Evolutionary conservation across 2,329 filamentous ascomycete species (phyloP).

Genomic region (Botrytis deweyae): DNA sequence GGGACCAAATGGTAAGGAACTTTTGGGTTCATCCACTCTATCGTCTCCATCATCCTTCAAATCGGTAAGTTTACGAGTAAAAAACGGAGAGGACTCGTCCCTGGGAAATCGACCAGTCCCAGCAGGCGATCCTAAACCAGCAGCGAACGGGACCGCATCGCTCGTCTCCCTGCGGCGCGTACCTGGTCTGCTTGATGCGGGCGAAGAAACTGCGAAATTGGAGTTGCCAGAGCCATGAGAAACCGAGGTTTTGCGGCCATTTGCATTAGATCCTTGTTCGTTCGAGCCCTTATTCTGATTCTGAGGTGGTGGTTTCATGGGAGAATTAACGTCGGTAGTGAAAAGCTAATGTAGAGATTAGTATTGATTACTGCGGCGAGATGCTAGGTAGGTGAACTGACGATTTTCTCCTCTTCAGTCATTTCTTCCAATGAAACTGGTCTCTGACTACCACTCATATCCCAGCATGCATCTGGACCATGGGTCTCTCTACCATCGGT

Average conservation of each 20-base stretch:
- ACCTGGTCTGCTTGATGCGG: constrained; percentile 69
- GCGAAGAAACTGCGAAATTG: constrained; percentile 70
- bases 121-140: constrained; percentile 59
- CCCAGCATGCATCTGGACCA: constrained; percentile 93
- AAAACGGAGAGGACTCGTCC: constrained; percentile 61
- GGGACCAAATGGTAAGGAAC: constrained; percentile 45
- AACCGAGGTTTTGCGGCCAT: constrained; percentile 78
- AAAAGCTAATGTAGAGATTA: constrained; percentile 62
- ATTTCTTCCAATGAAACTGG: constrained; percentile 74
- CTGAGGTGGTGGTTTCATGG: constrained; percentile 79
- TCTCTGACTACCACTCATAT: constrained; percentile 64
- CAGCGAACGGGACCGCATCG: constrained; percentile 58
- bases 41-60: constrained; percentile 54
- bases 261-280: constrained; percentile 54
- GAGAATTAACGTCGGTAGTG: constrained; percentile 84
- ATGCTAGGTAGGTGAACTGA: constrained; percentile 41
- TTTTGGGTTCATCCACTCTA: constrained; percentile 49
- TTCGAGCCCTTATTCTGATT: constrained; percentile 58
- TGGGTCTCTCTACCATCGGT: constrained; percentile 73
- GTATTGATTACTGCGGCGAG: constrained; percentile 16
- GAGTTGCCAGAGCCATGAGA: constrained; percentile 61
- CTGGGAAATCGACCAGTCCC: constrained; percentile 57
- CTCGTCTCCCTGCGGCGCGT: constrained; percentile 79
- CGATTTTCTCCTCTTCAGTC: constrained; percentile 60
- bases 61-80: constrained; percentile 53